Evolutionary conservation across 2,329 filamentous ascomycete species (phyloP), one percentile per base, ranked within the genome.

Genomic region (Dendryphion nanum): DNA sequence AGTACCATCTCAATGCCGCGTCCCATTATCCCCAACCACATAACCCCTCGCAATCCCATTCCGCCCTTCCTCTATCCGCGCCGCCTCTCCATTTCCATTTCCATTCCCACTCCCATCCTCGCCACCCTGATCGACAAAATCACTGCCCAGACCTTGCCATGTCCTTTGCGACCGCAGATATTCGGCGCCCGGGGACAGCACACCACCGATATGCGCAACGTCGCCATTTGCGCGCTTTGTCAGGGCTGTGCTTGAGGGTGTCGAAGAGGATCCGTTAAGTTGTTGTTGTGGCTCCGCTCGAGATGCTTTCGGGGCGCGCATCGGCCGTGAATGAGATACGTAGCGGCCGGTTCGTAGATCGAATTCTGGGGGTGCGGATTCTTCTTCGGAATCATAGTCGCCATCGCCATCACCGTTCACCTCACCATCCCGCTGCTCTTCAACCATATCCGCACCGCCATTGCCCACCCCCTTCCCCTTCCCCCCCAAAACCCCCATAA

Each of bases 11-110:
- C 29, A 64, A 44, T 62, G 59, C 35, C 31, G 45, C 4, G 30
- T 44, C 12, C 38, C 55, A 34, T 58, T 53, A 7, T 81, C 79
- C 6, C 86, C 87, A 36, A 93, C 85, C 0, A 75, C 80, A 70
- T 98, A 98, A 0, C 91, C 93, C 55, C 87, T 82, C 21, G 93
- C 93, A 40, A 97, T 82, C 13, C 93, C 93, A 48, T 83, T 85
- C 48, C 89, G 79, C 1, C 93, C 93, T 66, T 96, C 83, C 59
- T 95, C 89, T 40, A 98, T 78, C 14, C 79, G 63, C 1, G 85
- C 83, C 39, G 85, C 77, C 26, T 69, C 58, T 6, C 63, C 63
- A 24, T 19, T 31, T 15, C 17, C 35, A 42, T 34, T 31, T 13
- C 17, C 35, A n/a, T n/a, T n/a, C n/a, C n/a, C n/a, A n/a, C n/a